These are phyloP conservation scores for Botryotinia calthae DNA, from an alignment of 2,329 filamentous ascomycete species.

Conservation along the genomic window DNA sequence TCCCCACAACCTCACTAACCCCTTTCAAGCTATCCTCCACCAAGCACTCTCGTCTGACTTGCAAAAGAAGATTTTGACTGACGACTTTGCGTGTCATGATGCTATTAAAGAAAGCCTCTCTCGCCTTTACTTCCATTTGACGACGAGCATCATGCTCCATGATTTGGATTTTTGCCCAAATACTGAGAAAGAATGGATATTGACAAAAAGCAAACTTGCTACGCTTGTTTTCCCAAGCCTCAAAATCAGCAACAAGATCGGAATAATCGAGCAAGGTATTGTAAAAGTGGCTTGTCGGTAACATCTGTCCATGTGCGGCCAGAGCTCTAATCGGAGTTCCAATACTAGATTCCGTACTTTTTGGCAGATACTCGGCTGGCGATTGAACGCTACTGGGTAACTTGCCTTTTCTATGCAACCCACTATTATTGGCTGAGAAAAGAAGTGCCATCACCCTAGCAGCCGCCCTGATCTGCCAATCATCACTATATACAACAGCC, in stretches of 20 bases:
- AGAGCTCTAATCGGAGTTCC: slow-evolving; percentile 31
- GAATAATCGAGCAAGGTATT: slow-evolving; percentile 81
- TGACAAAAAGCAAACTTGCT: slow-evolving; percentile 85
- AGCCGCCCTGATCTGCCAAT: slow-evolving; percentile 86
- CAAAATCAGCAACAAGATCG: slow-evolving; percentile 83
- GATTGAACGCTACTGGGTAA: slow-evolving; percentile 39
- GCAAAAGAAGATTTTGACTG: slow-evolving; percentile 74
- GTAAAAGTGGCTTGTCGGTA: slow-evolving; percentile 84
- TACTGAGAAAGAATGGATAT: slow-evolving; percentile 87
- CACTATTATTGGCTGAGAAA: slow-evolving; percentile 74
- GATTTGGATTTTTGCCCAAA: slow-evolving; percentile 89
- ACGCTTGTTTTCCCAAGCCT: slow-evolving; percentile 75
- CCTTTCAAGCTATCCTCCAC: slow-evolving; percentile 83
- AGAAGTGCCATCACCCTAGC: slow-evolving; percentile 77
- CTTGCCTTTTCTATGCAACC: slow-evolving; percentile 41
- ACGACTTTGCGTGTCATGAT: slow-evolving; percentile 73
- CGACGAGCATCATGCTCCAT: slow-evolving; percentile 82
- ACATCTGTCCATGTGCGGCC: slow-evolving; percentile 59
- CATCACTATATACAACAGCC: slow-evolving; percentile 67
- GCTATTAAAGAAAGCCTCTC: slow-evolving; percentile 88
- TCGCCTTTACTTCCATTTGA: slow-evolving; percentile 85
- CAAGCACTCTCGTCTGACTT: slow-evolving; percentile 77
- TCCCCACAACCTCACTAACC: slow-evolving; percentile 81
- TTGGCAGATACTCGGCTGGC: slow-evolving; percentile 21
- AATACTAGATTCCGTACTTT: slow-evolving; percentile 10